phyloP scores from a whole-genome alignment of 2,329 filamentous ascomycete genomes.

The Xylogone sp. region DNA sequence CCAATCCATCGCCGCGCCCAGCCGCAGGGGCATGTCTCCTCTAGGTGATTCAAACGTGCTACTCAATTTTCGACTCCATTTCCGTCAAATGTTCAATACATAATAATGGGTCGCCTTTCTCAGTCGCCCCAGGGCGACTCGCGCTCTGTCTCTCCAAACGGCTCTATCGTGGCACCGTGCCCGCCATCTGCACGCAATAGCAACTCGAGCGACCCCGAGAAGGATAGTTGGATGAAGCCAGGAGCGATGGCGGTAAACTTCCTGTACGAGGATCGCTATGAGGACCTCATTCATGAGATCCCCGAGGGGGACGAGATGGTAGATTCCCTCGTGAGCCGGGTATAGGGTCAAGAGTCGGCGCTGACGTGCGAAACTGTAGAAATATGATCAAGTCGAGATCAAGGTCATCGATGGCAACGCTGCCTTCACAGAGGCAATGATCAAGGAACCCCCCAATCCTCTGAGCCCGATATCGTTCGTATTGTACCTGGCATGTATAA shows the following conservation, averaged over 20 bases:
- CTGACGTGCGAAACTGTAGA: constrained; percentile 11
- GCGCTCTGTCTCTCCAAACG: not conserved
- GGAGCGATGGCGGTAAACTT: not conserved
- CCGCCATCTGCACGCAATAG: not conserved
- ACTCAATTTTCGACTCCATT: not conserved
- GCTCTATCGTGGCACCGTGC: not conserved
- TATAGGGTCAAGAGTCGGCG: not conserved
- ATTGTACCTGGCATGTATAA: constrained; percentile 40
- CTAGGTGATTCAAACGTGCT: not conserved
- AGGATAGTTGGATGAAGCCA: not conserved
- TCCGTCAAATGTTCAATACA: too few relatives aligned
- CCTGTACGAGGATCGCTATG: not conserved
- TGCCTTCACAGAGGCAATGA: constrained; percentile 50
- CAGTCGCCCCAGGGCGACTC: not conserved
- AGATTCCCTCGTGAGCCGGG: not conserved
- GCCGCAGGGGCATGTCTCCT: not conserved
- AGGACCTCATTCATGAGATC: not conserved
- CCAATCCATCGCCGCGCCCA: not conserved
- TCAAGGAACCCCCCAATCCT: constrained; percentile 45
- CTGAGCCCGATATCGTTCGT: constrained; percentile 36
- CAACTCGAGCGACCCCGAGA: not conserved
- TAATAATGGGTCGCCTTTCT: too few relatives aligned
- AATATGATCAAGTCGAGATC: constrained; percentile 26
- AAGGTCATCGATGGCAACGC: constrained; percentile 48
- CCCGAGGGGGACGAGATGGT: not conserved